Evolutionary conservation across 2,329 filamentous ascomycete species (phyloP).

Genomic region (Endocalyx cinctus): DNA sequence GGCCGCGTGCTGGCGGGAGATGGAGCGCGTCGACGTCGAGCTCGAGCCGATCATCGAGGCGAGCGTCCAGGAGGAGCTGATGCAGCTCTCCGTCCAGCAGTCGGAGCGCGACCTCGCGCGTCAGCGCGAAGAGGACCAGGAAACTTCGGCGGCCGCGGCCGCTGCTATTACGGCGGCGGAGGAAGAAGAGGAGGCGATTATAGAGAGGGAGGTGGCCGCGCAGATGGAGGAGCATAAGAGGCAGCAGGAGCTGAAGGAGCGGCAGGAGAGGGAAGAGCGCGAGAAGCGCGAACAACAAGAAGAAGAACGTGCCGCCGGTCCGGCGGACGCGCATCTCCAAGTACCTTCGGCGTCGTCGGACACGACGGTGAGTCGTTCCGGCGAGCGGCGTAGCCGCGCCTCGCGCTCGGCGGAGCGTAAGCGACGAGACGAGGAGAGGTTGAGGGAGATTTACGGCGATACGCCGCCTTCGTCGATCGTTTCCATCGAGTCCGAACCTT

Average conservation of each 20-base stretch:
- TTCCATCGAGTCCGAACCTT: no score
- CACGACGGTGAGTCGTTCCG: background rate
- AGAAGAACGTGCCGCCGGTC: slow-evolving; percentile 14
- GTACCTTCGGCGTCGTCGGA: slow-evolving; percentile 12
- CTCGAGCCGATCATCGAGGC: slow-evolving; percentile 69
- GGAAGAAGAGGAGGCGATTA: slow-evolving; percentile 26
- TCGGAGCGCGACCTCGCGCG: slow-evolving; percentile 32
- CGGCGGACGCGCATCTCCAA: slow-evolving; percentile 25
- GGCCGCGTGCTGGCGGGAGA: slow-evolving; percentile 92
- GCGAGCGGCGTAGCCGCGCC: slow-evolving; percentile 22
- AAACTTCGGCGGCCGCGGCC: no score
- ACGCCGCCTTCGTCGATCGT: slow-evolving; percentile 15
- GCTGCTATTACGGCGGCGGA: slow-evolving; percentile 29
- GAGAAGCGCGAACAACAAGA: slow-evolving; percentile 29
- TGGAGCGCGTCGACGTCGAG: slow-evolving; percentile 97
- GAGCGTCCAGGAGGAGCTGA: slow-evolving; percentile 54
- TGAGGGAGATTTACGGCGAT: slow-evolving; percentile 52
- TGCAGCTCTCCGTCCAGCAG: slow-evolving; percentile 45
- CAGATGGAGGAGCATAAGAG: slow-evolving; percentile 31
- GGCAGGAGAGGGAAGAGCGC: slow-evolving; percentile 26
- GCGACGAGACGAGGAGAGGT: slow-evolving; percentile 43
- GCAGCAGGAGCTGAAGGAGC: slow-evolving; percentile 29
- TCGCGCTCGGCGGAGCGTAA: slow-evolving; percentile 24
- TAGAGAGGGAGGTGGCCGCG: slow-evolving; percentile 29
- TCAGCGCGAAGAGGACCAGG: no score